These are phyloP conservation scores for Rubroboletus satanas DNA, from an alignment of 768 basidiomycete genomes.

Conservation along the genomic window DNA sequence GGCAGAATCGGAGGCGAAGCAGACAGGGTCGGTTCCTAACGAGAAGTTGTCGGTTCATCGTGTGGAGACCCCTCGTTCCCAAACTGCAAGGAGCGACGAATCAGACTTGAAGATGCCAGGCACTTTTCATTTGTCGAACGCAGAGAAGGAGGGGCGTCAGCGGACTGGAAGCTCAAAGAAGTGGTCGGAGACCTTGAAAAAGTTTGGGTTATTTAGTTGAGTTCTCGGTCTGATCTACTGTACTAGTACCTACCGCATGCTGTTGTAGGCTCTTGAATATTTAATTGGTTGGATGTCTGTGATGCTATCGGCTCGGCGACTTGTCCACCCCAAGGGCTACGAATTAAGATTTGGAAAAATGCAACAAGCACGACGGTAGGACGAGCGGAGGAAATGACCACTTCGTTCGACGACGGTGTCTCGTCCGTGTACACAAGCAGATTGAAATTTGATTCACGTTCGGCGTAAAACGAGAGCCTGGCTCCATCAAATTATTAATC, in stretches of 20 bases:
- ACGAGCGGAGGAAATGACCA: background rate
- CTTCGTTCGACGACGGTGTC: background rate
- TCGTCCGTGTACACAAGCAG: background rate
- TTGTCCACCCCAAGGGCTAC: background rate
- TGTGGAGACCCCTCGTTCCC: slow-evolving; percentile 4
- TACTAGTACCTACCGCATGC: background rate
- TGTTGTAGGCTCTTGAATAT: background rate
- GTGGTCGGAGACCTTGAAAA: slow-evolving; percentile 23
- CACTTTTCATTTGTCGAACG: slow-evolving; percentile 38
- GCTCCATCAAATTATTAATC: background rate
- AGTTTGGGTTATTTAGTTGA: slow-evolving; percentile 25
- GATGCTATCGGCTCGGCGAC: background rate
- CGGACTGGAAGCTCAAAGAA: slow-evolving; percentile 1
- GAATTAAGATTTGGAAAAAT: background rate
- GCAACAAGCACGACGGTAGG: background rate
- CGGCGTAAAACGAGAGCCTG: background rate
- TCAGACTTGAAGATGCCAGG: slow-evolving; percentile 47
- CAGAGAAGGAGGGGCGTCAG: background rate
- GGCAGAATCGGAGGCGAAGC: slow-evolving; percentile 2
- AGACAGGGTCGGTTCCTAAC: background rate
- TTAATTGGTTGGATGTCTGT: background rate
- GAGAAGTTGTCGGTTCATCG: background rate
- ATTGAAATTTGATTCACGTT: background rate
- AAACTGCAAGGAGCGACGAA: slow-evolving; percentile 24
- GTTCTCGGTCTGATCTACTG: background rate